Conservation (phyloP, 2,329 filamentous ascomycete species). For the Penicillium sp. region DNA sequence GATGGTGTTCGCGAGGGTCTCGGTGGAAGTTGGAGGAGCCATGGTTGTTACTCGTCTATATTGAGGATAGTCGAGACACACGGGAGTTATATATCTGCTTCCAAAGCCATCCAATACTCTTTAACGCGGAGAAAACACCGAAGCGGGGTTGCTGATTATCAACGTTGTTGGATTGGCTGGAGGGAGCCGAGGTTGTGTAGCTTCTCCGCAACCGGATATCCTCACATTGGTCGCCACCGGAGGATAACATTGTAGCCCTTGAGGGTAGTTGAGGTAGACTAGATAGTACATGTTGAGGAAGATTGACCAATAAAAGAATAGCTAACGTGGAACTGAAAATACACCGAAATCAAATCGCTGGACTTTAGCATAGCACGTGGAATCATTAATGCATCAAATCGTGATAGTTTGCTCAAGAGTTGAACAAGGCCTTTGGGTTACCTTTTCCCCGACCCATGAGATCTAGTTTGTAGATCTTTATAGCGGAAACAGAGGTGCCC, state of each 20-base stretch:
- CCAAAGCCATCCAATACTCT: not conserved
- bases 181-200: not conserved
- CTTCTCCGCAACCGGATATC: constrained; percentile 1
- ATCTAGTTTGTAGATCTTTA: not conserved
- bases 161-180: constrained; percentile 1
- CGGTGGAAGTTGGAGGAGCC: constrained; percentile 29
- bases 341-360: not conserved
- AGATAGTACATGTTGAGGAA: not conserved
- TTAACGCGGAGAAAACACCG: not conserved
- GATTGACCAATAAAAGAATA: not conserved
- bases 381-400: constrained; percentile 2
- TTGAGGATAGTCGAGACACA: not conserved
- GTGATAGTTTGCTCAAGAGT: not conserved
- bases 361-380: not conserved
- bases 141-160: constrained; percentile 10
- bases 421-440: not conserved
- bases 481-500: not conserved
- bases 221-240: not conserved
- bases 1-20: constrained; percentile 14
- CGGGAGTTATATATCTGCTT: not conserved
- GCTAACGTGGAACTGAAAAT: not conserved
- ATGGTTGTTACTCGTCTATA: constrained; percentile 14
- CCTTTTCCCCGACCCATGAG: too few relatives aligned
- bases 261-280: not conserved
- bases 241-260: not conserved